Conservation (phyloP, 805 yeast genomes). For the Yarrowia porcina region DNA sequence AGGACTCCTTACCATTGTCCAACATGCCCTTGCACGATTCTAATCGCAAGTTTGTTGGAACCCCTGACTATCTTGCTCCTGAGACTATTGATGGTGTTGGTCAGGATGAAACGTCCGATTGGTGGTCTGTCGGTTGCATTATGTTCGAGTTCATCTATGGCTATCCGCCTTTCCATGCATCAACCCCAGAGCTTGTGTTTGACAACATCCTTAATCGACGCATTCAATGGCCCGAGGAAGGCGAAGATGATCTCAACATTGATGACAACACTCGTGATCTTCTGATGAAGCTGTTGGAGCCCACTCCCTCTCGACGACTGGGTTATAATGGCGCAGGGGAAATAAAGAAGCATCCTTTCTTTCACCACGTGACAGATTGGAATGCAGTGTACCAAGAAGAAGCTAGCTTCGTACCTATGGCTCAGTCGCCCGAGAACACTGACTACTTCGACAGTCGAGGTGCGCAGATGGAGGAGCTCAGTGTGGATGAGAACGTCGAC, state of each 20-base stretch:
- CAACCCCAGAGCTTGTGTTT: constrained; percentile 75
- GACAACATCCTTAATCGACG: constrained; percentile 68
- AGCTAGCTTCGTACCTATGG: constrained; percentile 71
- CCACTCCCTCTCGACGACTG: constrained; percentile 64
- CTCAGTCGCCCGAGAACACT: constrained; percentile 78
- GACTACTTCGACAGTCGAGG: constrained; percentile 92
- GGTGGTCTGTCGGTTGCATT: constrained; percentile 99
- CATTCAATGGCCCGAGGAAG: constrained; percentile 79
- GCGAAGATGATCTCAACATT: constrained; percentile 37
- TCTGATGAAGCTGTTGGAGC: constrained; percentile 56
- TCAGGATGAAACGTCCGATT: constrained; percentile 84
- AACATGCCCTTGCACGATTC: constrained; percentile 69
- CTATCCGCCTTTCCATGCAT: constrained; percentile 89
- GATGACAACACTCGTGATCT: constrained; percentile 73
- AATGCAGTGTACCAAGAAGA: constrained; percentile 67
- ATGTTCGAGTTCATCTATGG: constrained; percentile 89
- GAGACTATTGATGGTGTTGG: constrained; percentile 85
- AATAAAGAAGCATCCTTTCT: constrained; percentile 75
- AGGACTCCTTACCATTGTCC: neutral
- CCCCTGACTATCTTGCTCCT: constrained; percentile 97
- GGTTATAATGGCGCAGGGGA: constrained; percentile 76
- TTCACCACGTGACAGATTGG: constrained; percentile 67
- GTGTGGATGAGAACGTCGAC: constrained; percentile 27
- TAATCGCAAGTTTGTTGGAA: constrained; percentile 77
- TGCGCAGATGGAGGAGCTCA: constrained; percentile 63